phyloP scores from a whole-genome alignment of 345 rosid genomes.

The Citrus sinensis region DVS_A1.0 CM039163.1:24945501-24946000 shows the following conservation, averaged over 20 bases:
- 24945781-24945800: background rate
- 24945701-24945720: background rate
- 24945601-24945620: conserved; percentile 86
- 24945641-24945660: conserved; percentile 83
- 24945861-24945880: background rate
- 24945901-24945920: conserved; percentile 56
- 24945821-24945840: background rate
- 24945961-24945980: conserved; percentile 71
- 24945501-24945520: conserved; percentile 84
- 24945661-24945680: background rate
- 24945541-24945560: conserved; percentile 75
- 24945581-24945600: conserved; percentile 87
- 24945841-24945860: background rate
- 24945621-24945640: conserved; percentile 70
- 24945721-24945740: background rate
- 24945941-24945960: conserved; percentile 69
- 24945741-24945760: background rate
- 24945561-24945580: conserved; percentile 87
- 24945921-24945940: conserved; percentile 62
- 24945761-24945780: background rate
- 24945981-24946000: conserved; percentile 64
- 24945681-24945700: background rate
- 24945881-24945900: conserved; percentile 39
- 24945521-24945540: conserved; percentile 87
- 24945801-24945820: too few species aligned